These are phyloP conservation scores for Solanum neorickii DNA, from an alignment of 257 asterid genomes.

Conservation along the genomic window DNA sequence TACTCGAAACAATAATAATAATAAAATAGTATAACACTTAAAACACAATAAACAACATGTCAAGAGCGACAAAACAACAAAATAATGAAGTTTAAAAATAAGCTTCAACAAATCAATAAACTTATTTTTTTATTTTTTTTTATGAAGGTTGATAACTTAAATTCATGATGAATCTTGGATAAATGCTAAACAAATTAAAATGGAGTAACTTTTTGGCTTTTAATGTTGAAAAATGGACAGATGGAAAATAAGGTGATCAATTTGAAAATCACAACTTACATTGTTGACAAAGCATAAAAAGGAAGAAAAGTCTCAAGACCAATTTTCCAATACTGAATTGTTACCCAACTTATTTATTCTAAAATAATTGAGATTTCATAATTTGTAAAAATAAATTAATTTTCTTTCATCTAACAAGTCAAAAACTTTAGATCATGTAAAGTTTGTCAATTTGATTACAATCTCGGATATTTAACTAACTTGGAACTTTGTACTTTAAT, in stretches of 20 bases:
- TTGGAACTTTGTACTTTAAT: not conserved
- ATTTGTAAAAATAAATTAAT: not conserved
- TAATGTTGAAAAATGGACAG: not conserved
- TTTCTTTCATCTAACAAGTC: not conserved
- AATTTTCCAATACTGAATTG: not conserved
- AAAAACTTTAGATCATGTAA: not conserved
- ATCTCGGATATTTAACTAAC: not conserved
- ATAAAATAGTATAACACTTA: fast-evolving
- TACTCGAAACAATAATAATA: not conserved
- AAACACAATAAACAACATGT: too few species aligned
- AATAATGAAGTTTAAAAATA: not conserved
- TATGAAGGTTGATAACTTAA: not conserved
- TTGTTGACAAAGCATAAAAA: not conserved
- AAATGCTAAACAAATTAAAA: not conserved
- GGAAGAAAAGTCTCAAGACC: not conserved
- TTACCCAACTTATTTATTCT: not conserved
- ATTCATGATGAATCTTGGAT: not conserved
- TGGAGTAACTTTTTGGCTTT: not conserved
- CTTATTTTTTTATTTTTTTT: not conserved
- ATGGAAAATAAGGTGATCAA: not conserved
- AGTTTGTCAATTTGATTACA: too few species aligned
- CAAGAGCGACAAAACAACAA: too few species aligned
- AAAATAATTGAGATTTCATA: not conserved
- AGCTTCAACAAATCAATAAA: not conserved
- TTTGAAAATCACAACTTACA: not conserved